Percentiles rank a stretch among this genome's conserved stretches.
Conservation (phyloP, 768 basidiomycete genomes). For the Termitomyces sp. region DNA sequence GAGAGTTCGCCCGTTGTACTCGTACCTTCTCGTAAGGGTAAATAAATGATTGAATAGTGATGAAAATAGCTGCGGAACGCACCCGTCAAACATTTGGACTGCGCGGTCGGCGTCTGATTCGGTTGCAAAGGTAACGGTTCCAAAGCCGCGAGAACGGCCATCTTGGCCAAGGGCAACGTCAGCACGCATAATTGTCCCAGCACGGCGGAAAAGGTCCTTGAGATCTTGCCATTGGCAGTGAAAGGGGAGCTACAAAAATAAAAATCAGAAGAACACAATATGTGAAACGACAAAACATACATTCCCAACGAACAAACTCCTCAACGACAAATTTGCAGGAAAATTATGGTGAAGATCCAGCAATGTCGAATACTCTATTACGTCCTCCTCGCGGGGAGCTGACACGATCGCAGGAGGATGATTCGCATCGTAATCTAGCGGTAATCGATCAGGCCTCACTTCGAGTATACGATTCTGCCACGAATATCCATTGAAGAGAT, state of each 20-base stretch:
- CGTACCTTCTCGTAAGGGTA: slow-evolving; percentile 49
- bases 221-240: slow-evolving; percentile 98
- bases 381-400: not conserved
- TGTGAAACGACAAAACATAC: slow-evolving; percentile 41
- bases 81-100: slow-evolving; percentile 90
- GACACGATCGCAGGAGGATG: slow-evolving; percentile 14
- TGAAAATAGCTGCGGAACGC: not conserved
- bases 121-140: slow-evolving; percentile 83
- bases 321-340: slow-evolving; percentile 26
- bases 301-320: slow-evolving; percentile 86
- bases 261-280: slow-evolving; percentile 12
- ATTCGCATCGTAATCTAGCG: slow-evolving; percentile 53
- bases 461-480: slow-evolving; percentile 95
- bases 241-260: slow-evolving; percentile 75
- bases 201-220: slow-evolving; percentile 91
- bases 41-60: not conserved
- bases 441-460: slow-evolving; percentile 84
- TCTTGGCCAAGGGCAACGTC: slow-evolving; percentile 90
- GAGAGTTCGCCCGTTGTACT: slow-evolving; percentile 81
- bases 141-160: slow-evolving; percentile 88
- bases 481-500: slow-evolving; percentile 95
- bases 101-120: slow-evolving; percentile 83
- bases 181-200: slow-evolving; percentile 86
- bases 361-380: slow-evolving; percentile 17
- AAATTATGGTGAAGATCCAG: slow-evolving; percentile 25